Base-by-base conservation (phyloP, 805 yeast species). In the Metschnikowia henanensis region DNA sequence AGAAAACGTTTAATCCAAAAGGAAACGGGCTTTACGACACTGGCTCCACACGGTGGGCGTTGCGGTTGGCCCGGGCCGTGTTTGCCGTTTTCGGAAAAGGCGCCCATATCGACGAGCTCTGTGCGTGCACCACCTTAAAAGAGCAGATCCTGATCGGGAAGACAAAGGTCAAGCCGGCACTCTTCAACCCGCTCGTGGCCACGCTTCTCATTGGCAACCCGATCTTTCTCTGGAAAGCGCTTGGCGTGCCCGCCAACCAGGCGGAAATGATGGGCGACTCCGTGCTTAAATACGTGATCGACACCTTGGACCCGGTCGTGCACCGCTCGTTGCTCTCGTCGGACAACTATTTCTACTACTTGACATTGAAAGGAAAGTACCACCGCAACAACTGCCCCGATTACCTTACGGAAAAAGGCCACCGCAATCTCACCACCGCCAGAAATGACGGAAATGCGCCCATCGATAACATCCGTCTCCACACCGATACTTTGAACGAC, bases 231-330 rank as follows among this genome's bases (percentile, higher is more conserved):
- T 87, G 95, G 95, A 86, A 84, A 60, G 95, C 95, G 0, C 72
- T 87, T 19, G 95, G 95, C n/a, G 95, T 87, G 36, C 95, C 95
- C 5, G 79, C 83, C 6, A 87, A 87, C 59, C 95, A 87, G 67
- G 90, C 94, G 5, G 70, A 79, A 22, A 77, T 87, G 83, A 86
- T 87, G 80, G 88, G 85, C 19, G 70, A 77, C 15, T 81, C 90
- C 0, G 82, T 85, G 33, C 65, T 83, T 53, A 77, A 83, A 46
- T 87, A 87, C 59, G 81, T 87, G 35, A 71, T 81, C 40, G 89
- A 87, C 59, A 87, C 95, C 5, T 70, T 87, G 52, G 92, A 87
- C 57, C 95, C 95, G 20, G 66, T 87, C 21, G 71, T 87, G 50
- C 70, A 72, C 19, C 72, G 84, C 50, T 80, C 85, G 1, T 64